Evolutionary conservation across 768 basidiomycete species (phyloP).

Genomic region (Lentinula edodes): DNA sequence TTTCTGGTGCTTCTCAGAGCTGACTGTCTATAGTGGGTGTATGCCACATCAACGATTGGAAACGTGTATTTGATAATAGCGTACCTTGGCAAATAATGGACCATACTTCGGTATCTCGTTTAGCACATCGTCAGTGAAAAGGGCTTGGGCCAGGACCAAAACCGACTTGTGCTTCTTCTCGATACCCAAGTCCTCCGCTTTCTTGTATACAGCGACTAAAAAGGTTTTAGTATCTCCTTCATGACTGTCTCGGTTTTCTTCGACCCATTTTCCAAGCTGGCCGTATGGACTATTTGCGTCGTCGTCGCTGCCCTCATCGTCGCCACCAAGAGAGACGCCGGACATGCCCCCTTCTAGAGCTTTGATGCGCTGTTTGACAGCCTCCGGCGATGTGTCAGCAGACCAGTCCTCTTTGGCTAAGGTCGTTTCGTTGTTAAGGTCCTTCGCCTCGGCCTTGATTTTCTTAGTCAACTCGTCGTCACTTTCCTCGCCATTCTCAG

Average conservation of each 20-base stretch:
- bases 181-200: conserved; percentile 86
- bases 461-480: conserved; percentile 87
- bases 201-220: conserved; percentile 73
- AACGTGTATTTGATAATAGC: conserved; percentile 14
- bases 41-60: conserved; percentile 7
- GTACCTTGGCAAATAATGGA: conserved; percentile 71
- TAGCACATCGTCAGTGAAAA: conserved; percentile 74
- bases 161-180: conserved; percentile 94
- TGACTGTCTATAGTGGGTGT: conserved; percentile 56
- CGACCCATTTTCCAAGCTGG: conserved; percentile 79
- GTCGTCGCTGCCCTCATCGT: conserved; percentile 84
- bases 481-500: conserved; percentile 59
- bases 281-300: conserved; percentile 83
- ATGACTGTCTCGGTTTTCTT: conserved; percentile 54
- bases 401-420: conserved; percentile 81
- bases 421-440: conserved; percentile 57
- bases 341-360: conserved; percentile 60
- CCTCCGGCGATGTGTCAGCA: conserved; percentile 86
- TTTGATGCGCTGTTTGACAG: conserved; percentile 77
- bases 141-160: conserved; percentile 72
- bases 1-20: conserved; percentile 95
- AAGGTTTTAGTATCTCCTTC: conserved; percentile 40
- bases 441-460: conserved; percentile 87
- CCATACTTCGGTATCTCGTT: conserved; percentile 60
- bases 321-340: conserved; percentile 39